These are phyloP conservation scores for Saxophila tyrrhenica DNA, from an alignment of 495 filamentous ascomycete genomes.

Conservation along the genomic window DNA sequence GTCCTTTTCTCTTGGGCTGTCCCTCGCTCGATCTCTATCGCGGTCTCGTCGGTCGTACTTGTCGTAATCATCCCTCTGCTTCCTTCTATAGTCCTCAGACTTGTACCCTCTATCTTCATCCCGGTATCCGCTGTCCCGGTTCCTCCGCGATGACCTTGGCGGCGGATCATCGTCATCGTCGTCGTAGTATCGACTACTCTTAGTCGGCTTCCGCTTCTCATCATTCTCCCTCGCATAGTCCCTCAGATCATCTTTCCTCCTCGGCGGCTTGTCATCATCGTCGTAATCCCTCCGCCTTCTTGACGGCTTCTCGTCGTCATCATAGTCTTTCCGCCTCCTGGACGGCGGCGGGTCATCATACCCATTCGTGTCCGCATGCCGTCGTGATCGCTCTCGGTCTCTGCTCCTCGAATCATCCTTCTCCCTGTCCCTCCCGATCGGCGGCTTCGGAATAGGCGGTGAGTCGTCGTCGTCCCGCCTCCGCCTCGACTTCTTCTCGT, in stretches of 20 bases:
- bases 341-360: background rate
- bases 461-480: background rate
- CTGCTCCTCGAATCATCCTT: background rate
- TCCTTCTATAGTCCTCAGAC: slow-evolving; percentile 1
- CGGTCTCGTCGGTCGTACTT: background rate
- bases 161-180: slow-evolving; percentile 4
- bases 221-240: slow-evolving; percentile 10
- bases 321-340: background rate
- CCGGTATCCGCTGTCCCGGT: background rate
- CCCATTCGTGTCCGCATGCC: background rate
- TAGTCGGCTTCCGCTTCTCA: background rate
- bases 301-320: background rate
- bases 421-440: background rate
- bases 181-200: background rate
- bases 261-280: slow-evolving; percentile 4
- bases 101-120: slow-evolving; percentile 10
- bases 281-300: background rate
- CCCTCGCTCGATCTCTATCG: background rate
- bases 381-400: background rate
- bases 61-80: slow-evolving; percentile 1
- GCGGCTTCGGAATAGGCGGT: background rate
- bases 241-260: slow-evolving; percentile 2
- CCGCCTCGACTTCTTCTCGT: background rate
- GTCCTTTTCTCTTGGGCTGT: background rate
- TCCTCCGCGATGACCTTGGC: background rate